A percentile compares a stretch with the other conserved stretches of the same genome.
Evolutionary conservation across 192 early-diverging fungal genomes (phyloP).

Genomic region (Umbelopsis vinacea): DNA sequence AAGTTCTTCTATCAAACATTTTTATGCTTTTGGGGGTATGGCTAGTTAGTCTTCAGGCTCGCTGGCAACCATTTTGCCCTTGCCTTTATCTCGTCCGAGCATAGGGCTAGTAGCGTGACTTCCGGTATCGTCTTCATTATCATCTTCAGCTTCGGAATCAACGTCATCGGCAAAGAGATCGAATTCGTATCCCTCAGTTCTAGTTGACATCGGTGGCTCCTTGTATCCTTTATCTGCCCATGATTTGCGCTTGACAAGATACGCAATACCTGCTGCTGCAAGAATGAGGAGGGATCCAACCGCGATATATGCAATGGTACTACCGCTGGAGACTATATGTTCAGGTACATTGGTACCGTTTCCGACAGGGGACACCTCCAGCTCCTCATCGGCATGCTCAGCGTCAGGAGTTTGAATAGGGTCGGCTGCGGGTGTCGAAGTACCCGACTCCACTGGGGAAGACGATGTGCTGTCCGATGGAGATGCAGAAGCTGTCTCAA

Average conservation of each 20-base stretch:
- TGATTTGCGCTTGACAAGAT: not conserved
- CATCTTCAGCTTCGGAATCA: not conserved
- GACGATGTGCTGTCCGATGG: not conserved
- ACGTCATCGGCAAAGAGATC: slow-evolving; percentile 11
- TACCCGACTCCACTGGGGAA: not conserved
- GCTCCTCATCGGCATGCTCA: not conserved
- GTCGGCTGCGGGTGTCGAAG: not conserved
- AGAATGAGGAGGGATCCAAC: slow-evolving; percentile 11
- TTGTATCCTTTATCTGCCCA: slow-evolving; percentile 14
- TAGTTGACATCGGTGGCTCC: not conserved
- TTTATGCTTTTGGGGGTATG: not conserved
- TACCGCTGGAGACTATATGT: slow-evolving; percentile 1
- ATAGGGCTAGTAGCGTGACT: slow-evolving; percentile 15
- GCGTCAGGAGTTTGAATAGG: not conserved
- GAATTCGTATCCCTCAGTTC: slow-evolving; percentile 12
- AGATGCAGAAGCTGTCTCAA: not conserved
- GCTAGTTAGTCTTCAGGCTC: not conserved
- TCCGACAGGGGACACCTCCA: not conserved
- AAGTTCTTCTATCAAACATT: not conserved
- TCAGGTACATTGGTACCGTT: slow-evolving; percentile 17
- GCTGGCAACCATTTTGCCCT: slow-evolving; percentile 4
- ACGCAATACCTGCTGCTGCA: slow-evolving; percentile 15
- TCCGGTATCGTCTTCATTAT: not conserved
- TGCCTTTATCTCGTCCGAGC: slow-evolving; percentile 16
- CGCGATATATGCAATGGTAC: slow-evolving; percentile 1